Conservation (phyloP, 441 rosid genomes). For the Mallotus repandus region DNA sequence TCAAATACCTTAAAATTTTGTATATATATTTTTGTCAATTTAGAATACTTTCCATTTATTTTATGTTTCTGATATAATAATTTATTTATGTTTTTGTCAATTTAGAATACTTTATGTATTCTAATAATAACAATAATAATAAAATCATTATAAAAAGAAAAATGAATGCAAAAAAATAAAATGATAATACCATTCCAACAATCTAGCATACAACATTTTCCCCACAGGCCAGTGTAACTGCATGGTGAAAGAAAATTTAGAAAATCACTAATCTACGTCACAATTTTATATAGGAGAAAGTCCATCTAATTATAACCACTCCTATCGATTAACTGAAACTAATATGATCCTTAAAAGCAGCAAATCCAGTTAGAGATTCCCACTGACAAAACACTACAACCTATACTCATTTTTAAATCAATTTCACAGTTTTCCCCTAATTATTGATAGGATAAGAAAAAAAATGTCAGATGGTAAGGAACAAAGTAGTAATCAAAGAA, state of each 20-base stretch:
- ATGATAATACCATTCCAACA: not conserved
- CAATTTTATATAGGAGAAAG: not conserved
- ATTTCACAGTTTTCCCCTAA: not conserved
- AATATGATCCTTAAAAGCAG: not conserved
- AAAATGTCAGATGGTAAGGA: not conserved
- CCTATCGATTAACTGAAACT: not conserved
- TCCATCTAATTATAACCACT: not conserved
- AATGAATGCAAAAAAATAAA: too few relatives aligned
- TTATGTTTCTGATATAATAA: too few relatives aligned
- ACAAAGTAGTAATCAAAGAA: not conserved
- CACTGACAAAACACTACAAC: not conserved
- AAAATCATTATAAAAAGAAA: too few relatives aligned
- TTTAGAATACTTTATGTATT: too few relatives aligned
- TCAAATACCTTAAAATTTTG: too few relatives aligned
- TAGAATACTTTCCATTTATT: too few relatives aligned
- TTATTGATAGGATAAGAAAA: not conserved
- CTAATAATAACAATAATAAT: too few relatives aligned
- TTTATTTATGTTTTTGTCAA: too few relatives aligned
- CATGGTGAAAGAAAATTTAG: too few relatives aligned
- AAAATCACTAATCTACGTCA: not conserved
- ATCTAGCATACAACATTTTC: not conserved
- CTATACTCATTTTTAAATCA: not conserved
- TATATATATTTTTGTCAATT: too few relatives aligned
- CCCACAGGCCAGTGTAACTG: not conserved
- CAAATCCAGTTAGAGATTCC: not conserved